Conservation (phyloP, 2,329 filamentous ascomycete species). For the Colletotrichum chrysophilum region DNA sequence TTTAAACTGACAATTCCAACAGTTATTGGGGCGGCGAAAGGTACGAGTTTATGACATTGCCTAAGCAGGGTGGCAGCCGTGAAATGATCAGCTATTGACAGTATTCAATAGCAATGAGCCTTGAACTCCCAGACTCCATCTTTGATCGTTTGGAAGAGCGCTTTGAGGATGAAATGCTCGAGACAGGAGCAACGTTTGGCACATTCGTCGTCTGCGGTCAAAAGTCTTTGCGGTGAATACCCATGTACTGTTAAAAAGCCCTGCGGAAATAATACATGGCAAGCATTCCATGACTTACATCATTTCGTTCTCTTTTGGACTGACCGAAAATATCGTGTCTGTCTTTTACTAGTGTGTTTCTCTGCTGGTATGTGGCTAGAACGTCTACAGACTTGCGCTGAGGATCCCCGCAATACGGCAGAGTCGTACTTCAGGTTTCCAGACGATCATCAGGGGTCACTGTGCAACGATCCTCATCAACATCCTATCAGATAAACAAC, state of each 20-base stretch:
- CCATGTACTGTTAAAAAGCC: not conserved
- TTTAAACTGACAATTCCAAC: not conserved
- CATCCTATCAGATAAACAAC: not conserved
- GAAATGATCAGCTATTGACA: rapidly evolving
- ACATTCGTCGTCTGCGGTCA: not conserved
- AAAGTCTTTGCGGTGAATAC: not conserved
- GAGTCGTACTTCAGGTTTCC: not conserved
- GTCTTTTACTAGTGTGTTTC: not conserved
- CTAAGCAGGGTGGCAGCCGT: rapidly evolving
- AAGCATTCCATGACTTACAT: not conserved
- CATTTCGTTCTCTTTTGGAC: not conserved
- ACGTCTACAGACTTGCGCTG: rapidly evolving
- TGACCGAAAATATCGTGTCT: too few relatives aligned
- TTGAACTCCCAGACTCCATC: not conserved
- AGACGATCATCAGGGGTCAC: not conserved
- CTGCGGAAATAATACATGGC: not conserved
- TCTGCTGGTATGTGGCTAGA: not conserved
- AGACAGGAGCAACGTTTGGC: not conserved
- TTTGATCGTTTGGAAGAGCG: not conserved
- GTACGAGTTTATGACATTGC: not conserved
- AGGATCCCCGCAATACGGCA: not conserved
- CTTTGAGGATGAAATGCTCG: not conserved
- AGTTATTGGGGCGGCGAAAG: not conserved
- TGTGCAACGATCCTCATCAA: not conserved
- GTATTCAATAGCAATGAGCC: not conserved